phyloP scores from a whole-genome alignment of 1,284 basidiomycete genomes.

The Ceratobasidium sp. region DNA sequence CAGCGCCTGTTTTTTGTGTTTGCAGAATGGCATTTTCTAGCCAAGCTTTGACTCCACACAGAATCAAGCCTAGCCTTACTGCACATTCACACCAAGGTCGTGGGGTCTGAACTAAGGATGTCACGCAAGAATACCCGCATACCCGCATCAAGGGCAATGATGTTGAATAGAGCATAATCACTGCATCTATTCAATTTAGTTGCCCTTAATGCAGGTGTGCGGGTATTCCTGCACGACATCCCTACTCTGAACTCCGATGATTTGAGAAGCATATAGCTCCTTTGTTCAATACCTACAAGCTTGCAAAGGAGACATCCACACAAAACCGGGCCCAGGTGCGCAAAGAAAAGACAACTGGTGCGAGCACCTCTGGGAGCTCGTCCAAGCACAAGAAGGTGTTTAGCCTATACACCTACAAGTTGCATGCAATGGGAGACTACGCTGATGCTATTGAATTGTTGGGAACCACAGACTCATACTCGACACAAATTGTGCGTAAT shows the following conservation, averaged over 20 bases:
- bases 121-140: too few relatives aligned
- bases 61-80: conserved; percentile 50
- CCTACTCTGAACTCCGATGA: conserved; percentile 5
- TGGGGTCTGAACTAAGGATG: too few relatives aligned
- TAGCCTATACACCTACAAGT: conserved; percentile 54
- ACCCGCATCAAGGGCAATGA: too few relatives aligned
- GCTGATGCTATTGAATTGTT: conserved; percentile 50
- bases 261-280: conserved; percentile 48
- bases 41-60: conserved; percentile 54
- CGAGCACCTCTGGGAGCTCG: too few relatives aligned
- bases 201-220: too few relatives aligned
- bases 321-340: too few relatives aligned
- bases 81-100: conserved; percentile 45
- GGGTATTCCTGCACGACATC: too few relatives aligned
- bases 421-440: conserved; percentile 55
- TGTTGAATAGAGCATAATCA: too few relatives aligned
- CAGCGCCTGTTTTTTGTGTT: conserved; percentile 51
- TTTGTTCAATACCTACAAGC: conserved; percentile 46
- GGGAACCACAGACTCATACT: conserved; percentile 55
- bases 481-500: conserved; percentile 54
- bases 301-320: too few relatives aligned
- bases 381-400: conserved; percentile 41
- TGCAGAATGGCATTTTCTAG: conserved; percentile 53
- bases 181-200: too few relatives aligned
- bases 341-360: too few relatives aligned